Evolutionary conservation across 2,329 filamentous ascomycete genomes (phyloP).

Genomic region (Beauveria pseudobassiana): DNA sequence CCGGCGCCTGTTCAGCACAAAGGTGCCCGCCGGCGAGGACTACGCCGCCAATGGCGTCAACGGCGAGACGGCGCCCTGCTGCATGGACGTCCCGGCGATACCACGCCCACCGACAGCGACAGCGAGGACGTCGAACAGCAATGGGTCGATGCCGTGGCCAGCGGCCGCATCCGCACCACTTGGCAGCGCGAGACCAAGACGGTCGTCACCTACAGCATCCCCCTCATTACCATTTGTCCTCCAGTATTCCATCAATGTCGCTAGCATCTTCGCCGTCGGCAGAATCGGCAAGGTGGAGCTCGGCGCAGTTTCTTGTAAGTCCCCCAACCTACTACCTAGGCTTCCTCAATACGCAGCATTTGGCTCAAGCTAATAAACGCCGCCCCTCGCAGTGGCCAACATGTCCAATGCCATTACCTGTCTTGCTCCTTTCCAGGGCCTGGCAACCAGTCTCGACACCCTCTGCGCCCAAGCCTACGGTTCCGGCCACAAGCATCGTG

Average conservation of each 20-base stretch:
- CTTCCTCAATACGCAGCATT: background rate
- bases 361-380: background rate
- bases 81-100: conserved; percentile 21
- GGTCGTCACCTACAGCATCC: conserved; percentile 61
- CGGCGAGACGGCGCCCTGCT: conserved; percentile 36
- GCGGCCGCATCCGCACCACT: conserved; percentile 77
- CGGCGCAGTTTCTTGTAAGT: conserved; percentile 36
- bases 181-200: conserved; percentile 88
- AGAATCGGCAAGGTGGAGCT: conserved; percentile 59
- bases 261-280: conserved; percentile 72
- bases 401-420: conserved; percentile 79
- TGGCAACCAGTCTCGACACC: conserved; percentile 85
- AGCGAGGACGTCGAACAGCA: conserved; percentile 59
- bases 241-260: conserved; percentile 78
- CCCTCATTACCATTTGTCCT: conserved; percentile 63
- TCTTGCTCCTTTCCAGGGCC: conserved; percentile 71
- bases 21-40: conserved; percentile 37
- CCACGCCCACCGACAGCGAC: conserved; percentile 33
- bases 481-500: conserved; percentile 78
- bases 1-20: conserved; percentile 47
- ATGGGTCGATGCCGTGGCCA: conserved; percentile 78
- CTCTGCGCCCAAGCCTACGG: conserved; percentile 92
- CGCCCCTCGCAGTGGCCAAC: conserved; percentile 33
- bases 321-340: background rate
- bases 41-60: conserved; percentile 12